Evolutionary conservation across 2,329 filamentous ascomycete genomes (phyloP).

Genomic region (Clarireedia monteithiana): DNA sequence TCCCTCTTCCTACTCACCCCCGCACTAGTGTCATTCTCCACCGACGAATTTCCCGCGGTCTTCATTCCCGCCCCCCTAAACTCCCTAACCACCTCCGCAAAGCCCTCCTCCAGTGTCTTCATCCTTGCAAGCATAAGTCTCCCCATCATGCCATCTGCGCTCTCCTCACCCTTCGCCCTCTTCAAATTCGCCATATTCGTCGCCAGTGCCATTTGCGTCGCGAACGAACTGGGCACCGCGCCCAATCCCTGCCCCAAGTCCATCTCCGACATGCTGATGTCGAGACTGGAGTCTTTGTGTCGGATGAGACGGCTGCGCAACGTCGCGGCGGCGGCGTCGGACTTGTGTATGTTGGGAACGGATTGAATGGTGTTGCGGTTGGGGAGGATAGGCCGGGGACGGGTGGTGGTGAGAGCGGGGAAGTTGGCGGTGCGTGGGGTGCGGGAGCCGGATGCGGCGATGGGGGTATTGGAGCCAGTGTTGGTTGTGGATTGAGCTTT

Average conservation of each 20-base stretch:
- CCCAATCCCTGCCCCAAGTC: constrained; percentile 58
- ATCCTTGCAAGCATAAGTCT: constrained; percentile 80
- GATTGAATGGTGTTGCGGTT: constrained; percentile 46
- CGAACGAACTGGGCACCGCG: constrained; percentile 66
- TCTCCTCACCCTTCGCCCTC: constrained; percentile 31
- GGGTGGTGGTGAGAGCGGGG: constrained; percentile 30
- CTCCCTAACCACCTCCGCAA: constrained; percentile 77
- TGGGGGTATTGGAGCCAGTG: constrained; percentile 21
- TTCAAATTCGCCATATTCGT: constrained; percentile 49
- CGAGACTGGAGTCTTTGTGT: constrained; percentile 51
- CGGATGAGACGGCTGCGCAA: constrained; percentile 16
- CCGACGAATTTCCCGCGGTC: constrained; percentile 25
- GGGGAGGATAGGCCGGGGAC: constrained; percentile 49
- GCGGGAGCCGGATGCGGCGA: constrained; percentile 13
- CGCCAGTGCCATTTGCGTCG: constrained; percentile 71
- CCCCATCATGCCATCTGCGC: constrained; percentile 64
- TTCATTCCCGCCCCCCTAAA: constrained; percentile 36
- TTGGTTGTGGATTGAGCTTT: constrained; percentile 24
- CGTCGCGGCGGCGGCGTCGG: constrained; percentile 12
- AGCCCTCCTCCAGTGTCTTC: constrained; percentile 88
- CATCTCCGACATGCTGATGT: constrained; percentile 62
- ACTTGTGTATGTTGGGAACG: constrained; percentile 40
- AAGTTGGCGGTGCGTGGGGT: constrained; percentile 30
- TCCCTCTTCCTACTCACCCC: constrained; percentile 9
- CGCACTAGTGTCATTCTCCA: constrained; percentile 15